Percentiles rank a stretch among this genome's conserved stretches.
These are phyloP conservation scores for Nasturtium officinale DNA, from an alignment of 345 rosid species.

Conservation along the genomic window DNA sequence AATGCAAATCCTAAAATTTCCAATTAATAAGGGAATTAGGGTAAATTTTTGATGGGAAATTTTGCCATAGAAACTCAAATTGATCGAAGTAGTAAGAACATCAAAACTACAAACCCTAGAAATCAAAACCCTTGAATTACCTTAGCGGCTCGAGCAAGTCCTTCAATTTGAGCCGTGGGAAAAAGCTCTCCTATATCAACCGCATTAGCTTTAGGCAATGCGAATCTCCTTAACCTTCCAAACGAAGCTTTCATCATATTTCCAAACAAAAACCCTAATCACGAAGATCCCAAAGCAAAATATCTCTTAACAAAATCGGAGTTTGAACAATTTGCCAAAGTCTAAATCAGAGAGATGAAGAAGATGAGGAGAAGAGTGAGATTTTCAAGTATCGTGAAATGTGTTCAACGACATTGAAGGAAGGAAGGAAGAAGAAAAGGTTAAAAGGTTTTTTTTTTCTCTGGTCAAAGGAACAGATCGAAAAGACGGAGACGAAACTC, in stretches of 20 bases:
- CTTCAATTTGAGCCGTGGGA: slow-evolving; percentile 65
- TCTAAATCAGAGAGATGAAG: not conserved
- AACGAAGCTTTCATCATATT: slow-evolving; percentile 75
- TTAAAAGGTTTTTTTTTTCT: not conserved
- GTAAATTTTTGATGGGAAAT: slow-evolving; percentile 2
- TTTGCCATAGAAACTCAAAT: slow-evolving; percentile 3
- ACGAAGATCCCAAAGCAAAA: not conserved
- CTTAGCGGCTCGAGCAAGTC: slow-evolving; percentile 81
- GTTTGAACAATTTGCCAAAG: not conserved
- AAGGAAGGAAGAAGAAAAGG: slow-evolving; percentile 16
- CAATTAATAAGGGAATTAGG: not conserved
- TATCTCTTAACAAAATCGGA: not conserved
- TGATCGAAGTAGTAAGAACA: not conserved
- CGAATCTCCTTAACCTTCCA: slow-evolving; percentile 67
- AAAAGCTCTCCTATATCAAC: slow-evolving; percentile 61
- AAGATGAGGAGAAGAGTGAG: slow-evolving; percentile 16
- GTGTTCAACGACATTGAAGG: slow-evolving; percentile 35
- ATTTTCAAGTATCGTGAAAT: slow-evolving; percentile 33
- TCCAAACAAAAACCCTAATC: slow-evolving; percentile 30
- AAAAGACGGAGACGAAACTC: slow-evolving; percentile 36
- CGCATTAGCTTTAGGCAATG: slow-evolving; percentile 62
- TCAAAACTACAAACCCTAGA: not conserved
- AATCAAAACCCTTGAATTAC: slow-evolving; percentile 39
- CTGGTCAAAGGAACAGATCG: slow-evolving; percentile 44
- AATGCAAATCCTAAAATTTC: not conserved